Conservation (phyloP, 2,329 filamentous ascomycete genomes). For the Golovinomyces cichoracearum region DNA sequence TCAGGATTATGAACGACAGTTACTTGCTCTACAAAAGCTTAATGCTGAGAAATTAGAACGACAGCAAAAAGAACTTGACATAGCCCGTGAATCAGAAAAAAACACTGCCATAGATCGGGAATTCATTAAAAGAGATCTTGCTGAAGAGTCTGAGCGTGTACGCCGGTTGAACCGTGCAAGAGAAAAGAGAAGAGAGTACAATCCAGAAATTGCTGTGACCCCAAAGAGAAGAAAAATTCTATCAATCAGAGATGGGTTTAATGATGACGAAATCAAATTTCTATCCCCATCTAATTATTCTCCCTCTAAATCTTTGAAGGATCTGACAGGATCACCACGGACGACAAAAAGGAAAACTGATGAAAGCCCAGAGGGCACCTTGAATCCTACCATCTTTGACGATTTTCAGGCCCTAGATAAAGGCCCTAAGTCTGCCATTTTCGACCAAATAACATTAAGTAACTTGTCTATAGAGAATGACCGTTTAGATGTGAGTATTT, state of each 20-base stretch:
- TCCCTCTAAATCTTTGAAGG: slow-evolving; percentile 35
- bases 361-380: slow-evolving; percentile 38
- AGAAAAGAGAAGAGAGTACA: slow-evolving; percentile 16
- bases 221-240: slow-evolving; percentile 35
- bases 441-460: slow-evolving; percentile 16
- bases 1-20: slow-evolving; percentile 34
- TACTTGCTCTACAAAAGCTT: slow-evolving; percentile 34
- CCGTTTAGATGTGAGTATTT: slow-evolving; percentile 16
- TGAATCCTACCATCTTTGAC: slow-evolving; percentile 16
- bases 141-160: slow-evolving; percentile 25
- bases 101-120: slow-evolving; percentile 41
- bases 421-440: slow-evolving; percentile 6
- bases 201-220: slow-evolving; percentile 20
- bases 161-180: slow-evolving; percentile 20
- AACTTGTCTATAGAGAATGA: slow-evolving; percentile 18
- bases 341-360: slow-evolving; percentile 39
- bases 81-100: slow-evolving; percentile 36
- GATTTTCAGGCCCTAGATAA: slow-evolving; percentile 5
- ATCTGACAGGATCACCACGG: slow-evolving; percentile 37
- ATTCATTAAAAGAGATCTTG: slow-evolving; percentile 47
- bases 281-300: slow-evolving; percentile 31
- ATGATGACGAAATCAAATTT: slow-evolving; percentile 25
- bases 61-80: slow-evolving; percentile 37
- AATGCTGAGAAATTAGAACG: slow-evolving; percentile 37
- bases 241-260: slow-evolving; percentile 49